Conservation (phyloP, 306 rosid genomes). For the Macrotyloma uniflorum region DNA sequence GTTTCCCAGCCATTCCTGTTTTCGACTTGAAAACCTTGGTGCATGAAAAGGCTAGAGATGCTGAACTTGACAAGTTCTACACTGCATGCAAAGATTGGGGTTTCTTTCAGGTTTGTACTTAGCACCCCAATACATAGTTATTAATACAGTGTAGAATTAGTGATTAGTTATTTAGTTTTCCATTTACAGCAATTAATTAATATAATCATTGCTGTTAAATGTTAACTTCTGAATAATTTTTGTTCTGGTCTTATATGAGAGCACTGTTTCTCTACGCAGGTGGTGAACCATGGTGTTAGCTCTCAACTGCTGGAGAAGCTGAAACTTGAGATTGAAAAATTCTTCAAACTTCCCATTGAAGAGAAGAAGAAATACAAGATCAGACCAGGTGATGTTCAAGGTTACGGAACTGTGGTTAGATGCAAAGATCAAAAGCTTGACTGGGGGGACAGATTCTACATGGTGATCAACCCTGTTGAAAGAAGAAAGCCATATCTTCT, state of each 20-base stretch:
- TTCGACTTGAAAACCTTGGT: constrained; percentile 52
- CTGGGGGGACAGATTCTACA: constrained; percentile 81
- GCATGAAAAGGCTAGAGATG: constrained; percentile 13
- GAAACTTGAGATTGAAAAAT: constrained; percentile 58
- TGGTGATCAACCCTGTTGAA: constrained; percentile 58
- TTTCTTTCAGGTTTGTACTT: constrained; percentile 63
- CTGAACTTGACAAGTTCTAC: constrained; percentile 55
- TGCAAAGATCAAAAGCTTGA: constrained; percentile 69
- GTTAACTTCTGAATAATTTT: too few species aligned
- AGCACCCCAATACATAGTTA: neutral
- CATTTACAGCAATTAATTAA: neutral
- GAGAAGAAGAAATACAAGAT: constrained; percentile 63
- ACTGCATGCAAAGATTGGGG: constrained; percentile 82
- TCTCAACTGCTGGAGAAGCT: constrained; percentile 49
- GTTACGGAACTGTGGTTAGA: constrained; percentile 61
- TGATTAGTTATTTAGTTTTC: neutral
- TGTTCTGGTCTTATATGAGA: neutral
- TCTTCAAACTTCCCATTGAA: constrained; percentile 66
- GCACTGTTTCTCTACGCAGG: constrained; percentile 35
- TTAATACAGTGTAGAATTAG: too few species aligned
- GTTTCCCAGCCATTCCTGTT: constrained; percentile 49
- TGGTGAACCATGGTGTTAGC: constrained; percentile 81
- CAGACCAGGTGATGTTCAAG: constrained; percentile 67
- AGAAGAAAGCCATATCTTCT: constrained; percentile 68
- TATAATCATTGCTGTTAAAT: too few species aligned